A percentile compares a stretch with the other conserved stretches of the same genome.
phyloP scores from a whole-genome alignment of 768 basidiomycete genomes.

The Floccularia luteovirens region DNA sequence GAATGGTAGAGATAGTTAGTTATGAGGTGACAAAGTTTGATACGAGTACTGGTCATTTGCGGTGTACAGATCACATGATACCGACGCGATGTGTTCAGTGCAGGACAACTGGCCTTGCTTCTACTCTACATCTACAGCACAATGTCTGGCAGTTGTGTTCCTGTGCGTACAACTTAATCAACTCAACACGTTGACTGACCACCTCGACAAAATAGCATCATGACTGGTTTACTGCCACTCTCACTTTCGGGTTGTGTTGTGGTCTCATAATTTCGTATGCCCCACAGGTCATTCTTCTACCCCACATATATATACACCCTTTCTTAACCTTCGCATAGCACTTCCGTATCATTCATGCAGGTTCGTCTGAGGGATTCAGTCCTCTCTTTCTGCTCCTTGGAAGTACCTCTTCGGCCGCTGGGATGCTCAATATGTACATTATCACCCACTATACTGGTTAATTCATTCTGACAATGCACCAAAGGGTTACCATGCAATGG shows the following conservation, averaged over 20 bases:
- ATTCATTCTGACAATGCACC: slow-evolving; percentile 8
- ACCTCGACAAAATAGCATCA: slow-evolving; percentile 43
- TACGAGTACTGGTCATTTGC: too few species aligned
- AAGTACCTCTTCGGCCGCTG: slow-evolving; percentile 74
- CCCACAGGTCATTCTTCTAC: slow-evolving; percentile 54
- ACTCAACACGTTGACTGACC: too few species aligned
- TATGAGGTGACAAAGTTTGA: too few species aligned
- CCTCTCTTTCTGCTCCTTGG: slow-evolving; percentile 90
- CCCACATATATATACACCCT: background rate
- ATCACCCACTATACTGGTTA: background rate
- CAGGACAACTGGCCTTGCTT: too few species aligned
- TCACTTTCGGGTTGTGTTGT: slow-evolving; percentile 55
- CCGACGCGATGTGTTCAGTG: too few species aligned
- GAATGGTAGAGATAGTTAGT: too few species aligned
- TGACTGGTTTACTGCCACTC: slow-evolving; percentile 61
- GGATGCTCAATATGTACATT: slow-evolving; percentile 76
- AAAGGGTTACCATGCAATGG: slow-evolving; percentile 81
- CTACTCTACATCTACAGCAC: too few species aligned
- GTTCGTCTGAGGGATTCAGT: slow-evolving; percentile 84
- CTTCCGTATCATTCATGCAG: slow-evolving; percentile 66
- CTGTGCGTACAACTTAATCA: too few species aligned
- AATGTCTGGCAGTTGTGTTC: too few species aligned
- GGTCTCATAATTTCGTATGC: slow-evolving; percentile 80
- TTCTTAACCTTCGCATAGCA: slow-evolving; percentile 36
- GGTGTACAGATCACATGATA: too few species aligned